Conservation (phyloP, 2,329 filamentous ascomycete genomes). For the Microsporum canis region DNA sequence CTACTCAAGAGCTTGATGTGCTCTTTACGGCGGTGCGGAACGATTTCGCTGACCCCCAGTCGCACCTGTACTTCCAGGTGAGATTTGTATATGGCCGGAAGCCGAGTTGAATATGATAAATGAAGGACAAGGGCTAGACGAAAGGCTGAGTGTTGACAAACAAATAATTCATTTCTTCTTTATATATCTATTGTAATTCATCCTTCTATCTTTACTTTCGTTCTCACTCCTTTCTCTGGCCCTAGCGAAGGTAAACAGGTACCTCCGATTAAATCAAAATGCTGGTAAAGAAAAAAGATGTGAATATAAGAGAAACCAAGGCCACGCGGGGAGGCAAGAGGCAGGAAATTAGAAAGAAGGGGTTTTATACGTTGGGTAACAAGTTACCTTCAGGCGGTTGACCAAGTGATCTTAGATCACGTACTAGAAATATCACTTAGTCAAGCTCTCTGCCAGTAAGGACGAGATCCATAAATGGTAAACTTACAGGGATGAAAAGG, state of each 20-base stretch:
- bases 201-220: neutral
- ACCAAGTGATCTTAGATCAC: neutral
- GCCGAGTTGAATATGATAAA: slow-evolving; percentile 9
- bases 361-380: neutral
- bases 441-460: neutral
- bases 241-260: neutral
- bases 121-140: neutral
- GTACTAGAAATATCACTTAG: neutral
- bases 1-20: slow-evolving; percentile 9
- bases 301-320: neutral
- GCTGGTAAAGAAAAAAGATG: neutral
- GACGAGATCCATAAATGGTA: neutral
- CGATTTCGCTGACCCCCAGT: slow-evolving; percentile 8
- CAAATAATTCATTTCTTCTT: neutral
- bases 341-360: neutral
- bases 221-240: neutral
- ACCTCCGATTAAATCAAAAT: neutral
- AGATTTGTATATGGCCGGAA: slow-evolving; percentile 21
- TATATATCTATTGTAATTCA: neutral
- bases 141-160: neutral
- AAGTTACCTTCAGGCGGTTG: neutral
- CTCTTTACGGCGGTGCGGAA: slow-evolving; percentile 6
- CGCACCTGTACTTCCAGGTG: slow-evolving; percentile 8
- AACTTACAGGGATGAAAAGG: slow-evolving; percentile 63
- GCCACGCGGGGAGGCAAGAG: neutral